Percentiles rank a stretch among this genome's conserved stretches.
phyloP scores from a whole-genome alignment of 495 filamentous ascomycete genomes.

The Chaetomium cochliodes region DNA sequence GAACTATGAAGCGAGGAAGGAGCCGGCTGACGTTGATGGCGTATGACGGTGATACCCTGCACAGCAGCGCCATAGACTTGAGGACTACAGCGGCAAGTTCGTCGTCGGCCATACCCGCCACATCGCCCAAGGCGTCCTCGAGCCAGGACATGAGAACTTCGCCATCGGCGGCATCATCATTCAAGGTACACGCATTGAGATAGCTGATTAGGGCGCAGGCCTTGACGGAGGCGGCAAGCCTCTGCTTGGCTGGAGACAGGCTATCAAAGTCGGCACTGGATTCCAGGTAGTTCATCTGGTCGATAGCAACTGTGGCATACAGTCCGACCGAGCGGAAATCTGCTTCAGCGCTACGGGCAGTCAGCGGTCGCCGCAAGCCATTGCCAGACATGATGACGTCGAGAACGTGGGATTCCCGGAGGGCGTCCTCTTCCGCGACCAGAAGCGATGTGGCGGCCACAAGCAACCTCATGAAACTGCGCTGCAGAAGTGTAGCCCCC shows the following conservation, averaged over 20 bases:
- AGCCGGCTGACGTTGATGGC: slow-evolving; percentile 77
- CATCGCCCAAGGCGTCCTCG: slow-evolving; percentile 70
- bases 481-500: slow-evolving; percentile 87
- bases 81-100: slow-evolving; percentile 71
- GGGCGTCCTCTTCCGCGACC: slow-evolving; percentile 56
- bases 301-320: slow-evolving; percentile 69
- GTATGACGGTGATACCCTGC: slow-evolving; percentile 65
- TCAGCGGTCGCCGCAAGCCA: slow-evolving; percentile 39
- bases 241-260: slow-evolving; percentile 84
- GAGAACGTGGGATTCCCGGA: slow-evolving; percentile 65
- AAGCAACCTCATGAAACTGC: slow-evolving; percentile 79
- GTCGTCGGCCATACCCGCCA: slow-evolving; percentile 75
- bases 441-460: slow-evolving; percentile 74
- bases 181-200: slow-evolving; percentile 75
- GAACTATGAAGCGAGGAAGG: slow-evolving; percentile 78
- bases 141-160: slow-evolving; percentile 87
- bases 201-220: slow-evolving; percentile 76
- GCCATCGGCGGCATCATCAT: slow-evolving; percentile 74
- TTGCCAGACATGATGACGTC: slow-evolving; percentile 67
- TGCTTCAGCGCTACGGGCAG: slow-evolving; percentile 43
- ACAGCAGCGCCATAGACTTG: slow-evolving; percentile 77
- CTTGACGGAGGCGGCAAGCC: slow-evolving; percentile 81
- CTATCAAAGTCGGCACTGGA: slow-evolving; percentile 85
- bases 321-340: slow-evolving; percentile 62
- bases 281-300: slow-evolving; percentile 83